Evolutionary conservation across 495 filamentous ascomycete species (phyloP), one percentile per base, ranked within the genome.

Genomic region (Podospora didyma): DNA sequence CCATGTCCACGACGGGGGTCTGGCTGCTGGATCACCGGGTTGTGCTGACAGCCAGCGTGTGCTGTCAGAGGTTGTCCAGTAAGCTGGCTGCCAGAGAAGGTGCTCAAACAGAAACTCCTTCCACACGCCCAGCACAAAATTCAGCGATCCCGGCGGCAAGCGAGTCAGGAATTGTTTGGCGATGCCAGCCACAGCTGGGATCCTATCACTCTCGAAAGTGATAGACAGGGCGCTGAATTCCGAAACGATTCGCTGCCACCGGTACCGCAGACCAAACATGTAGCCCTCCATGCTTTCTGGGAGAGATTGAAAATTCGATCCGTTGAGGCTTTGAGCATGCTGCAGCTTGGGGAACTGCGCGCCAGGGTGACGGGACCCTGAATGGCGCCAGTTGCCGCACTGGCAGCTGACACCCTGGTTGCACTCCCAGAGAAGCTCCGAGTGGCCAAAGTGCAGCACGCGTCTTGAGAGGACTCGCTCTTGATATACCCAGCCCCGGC

Each of bases 141-240:
- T 42, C 6, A 49, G 46, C 5, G 37, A 50, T 20, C 11, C 17
- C 24, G 21, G 16, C 17, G n/a, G n/a, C n/a, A n/a, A n/a, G n/a
- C 16, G 55, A 3, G 54, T 39, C 46, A 17, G 19, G 11, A 66
- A 56, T 7, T 57, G 55, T 20, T 56, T 59, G 1, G 64, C 61
- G 14, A 61, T 49, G 26, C 62, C 62, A 7, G 59, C 62, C 14
- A 65, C 58, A 3, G 62, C 62, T 0, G 64, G 58, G 14, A 66
- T 48, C 53, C 58, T 60, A 42, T 66, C 64, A 12, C 34, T 50
- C 28, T 51, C 58, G 44, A 56, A 61, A 0, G 58, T 63, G 19
- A 66, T n/a, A 22, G 62, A 51, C 52, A 57, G 54, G 39, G 58
- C 55, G 19, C 58, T 64, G 26, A 63, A 66, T n/a, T 59, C 60